Conservation (phyloP, 768 basidiomycete genomes). For the Arthromyces matolae region DNA sequence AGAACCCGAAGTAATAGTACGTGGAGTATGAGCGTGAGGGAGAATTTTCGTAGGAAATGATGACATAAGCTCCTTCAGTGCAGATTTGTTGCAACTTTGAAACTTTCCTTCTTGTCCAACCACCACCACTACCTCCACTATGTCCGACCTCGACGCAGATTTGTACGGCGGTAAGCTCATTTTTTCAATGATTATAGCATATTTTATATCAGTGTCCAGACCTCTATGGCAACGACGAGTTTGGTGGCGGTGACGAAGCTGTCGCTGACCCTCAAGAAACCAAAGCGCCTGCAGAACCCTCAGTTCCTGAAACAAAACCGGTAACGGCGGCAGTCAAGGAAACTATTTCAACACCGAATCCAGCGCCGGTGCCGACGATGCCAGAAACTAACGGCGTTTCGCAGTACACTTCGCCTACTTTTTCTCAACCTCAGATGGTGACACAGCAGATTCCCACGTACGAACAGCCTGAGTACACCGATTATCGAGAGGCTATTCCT, state of each 20-base stretch:
- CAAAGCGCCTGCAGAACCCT: slow-evolving; percentile 24
- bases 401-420: slow-evolving; percentile 16
- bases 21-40: no score
- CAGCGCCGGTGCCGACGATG: slow-evolving; percentile 17
- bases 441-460: slow-evolving; percentile 79
- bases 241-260: slow-evolving; percentile 39
- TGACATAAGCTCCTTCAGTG: slow-evolving; percentile 17
- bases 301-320: slow-evolving; percentile 16
- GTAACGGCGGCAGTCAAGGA: slow-evolving; percentile 10
- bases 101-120: slow-evolving; percentile 17
- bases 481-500: slow-evolving; percentile 30
- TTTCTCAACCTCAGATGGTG: slow-evolving; percentile 28
- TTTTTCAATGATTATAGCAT: background rate
- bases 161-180: slow-evolving; percentile 72
- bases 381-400: slow-evolving; percentile 12
- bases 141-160: slow-evolving; percentile 87
- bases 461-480: slow-evolving; percentile 55
- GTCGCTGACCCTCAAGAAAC: slow-evolving; percentile 32
- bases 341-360: slow-evolving; percentile 17
- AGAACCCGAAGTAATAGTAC: no score
- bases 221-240: slow-evolving; percentile 74
- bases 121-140: slow-evolving; percentile 35
- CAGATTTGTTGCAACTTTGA: slow-evolving; percentile 17
- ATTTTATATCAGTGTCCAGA: slow-evolving; percentile 36
- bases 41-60: no score